Evolutionary conservation across 176 grass and related monocot species (phyloP).

Genomic region (Stipa capillata): DNA sequence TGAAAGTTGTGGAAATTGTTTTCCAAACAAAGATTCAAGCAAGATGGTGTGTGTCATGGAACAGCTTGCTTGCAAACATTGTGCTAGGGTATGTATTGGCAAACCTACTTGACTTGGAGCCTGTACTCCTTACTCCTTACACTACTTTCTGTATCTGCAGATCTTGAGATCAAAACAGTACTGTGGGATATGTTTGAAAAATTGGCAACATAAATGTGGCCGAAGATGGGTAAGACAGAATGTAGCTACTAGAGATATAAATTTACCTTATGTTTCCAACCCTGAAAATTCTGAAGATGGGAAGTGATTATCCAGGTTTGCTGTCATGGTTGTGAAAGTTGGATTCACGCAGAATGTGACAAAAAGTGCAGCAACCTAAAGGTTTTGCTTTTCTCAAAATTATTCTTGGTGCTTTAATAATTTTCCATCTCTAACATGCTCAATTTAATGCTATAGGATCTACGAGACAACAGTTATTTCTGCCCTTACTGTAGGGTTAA

Average conservation of each 20-base stretch:
- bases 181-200: slow-evolving; percentile 94
- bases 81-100: slow-evolving; percentile 50
- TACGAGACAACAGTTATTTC: slow-evolving; percentile 53
- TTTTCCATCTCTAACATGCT: slow-evolving; percentile 31
- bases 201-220: slow-evolving; percentile 35
- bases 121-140: not conserved
- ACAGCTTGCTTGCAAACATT: slow-evolving; percentile 55
- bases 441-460: slow-evolving; percentile 45
- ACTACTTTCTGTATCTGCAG: slow-evolving; percentile 37
- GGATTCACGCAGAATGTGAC: slow-evolving; percentile 76
- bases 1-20: slow-evolving; percentile 67
- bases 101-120: not conserved
- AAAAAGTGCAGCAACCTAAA: slow-evolving; percentile 61
- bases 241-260: slow-evolving; percentile 3
- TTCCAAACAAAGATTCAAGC: slow-evolving; percentile 41
- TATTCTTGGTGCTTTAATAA: not conserved
- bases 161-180: slow-evolving; percentile 46
- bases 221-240: slow-evolving; percentile 70
- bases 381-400: slow-evolving; percentile 31
- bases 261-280: slow-evolving; percentile 1
- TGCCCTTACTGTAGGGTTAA: slow-evolving; percentile 70
- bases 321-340: slow-evolving; percentile 75
- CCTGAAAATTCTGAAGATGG: slow-evolving; percentile 20
- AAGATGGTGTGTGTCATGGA: slow-evolving; percentile 45
- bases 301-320: slow-evolving; percentile 51